Conservation (phyloP, 1,284 basidiomycete species). For the Cystobasidium slooffiae region DNA sequence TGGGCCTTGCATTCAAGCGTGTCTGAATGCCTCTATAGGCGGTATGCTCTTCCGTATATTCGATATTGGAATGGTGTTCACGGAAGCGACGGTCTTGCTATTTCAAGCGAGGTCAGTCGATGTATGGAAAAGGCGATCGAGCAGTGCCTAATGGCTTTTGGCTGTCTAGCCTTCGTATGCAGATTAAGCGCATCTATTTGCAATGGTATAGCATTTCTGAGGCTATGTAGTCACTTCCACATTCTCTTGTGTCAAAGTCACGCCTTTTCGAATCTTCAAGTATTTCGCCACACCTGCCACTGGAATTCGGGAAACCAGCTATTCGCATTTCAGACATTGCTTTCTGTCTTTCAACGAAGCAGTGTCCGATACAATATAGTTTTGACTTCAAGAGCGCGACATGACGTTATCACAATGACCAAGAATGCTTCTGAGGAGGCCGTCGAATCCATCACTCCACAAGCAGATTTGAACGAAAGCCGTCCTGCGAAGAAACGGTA, state of each 20-base stretch:
- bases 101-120: too few relatives aligned
- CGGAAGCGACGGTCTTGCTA: neutral
- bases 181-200: too few relatives aligned
- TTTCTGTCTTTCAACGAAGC: neutral
- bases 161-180: too few relatives aligned
- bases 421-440: neutral
- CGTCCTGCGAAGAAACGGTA: slow-evolving; percentile 24
- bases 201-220: too few relatives aligned
- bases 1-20: slow-evolving; percentile 34
- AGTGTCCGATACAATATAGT: too few relatives aligned
- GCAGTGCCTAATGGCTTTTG: too few relatives aligned
- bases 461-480: neutral
- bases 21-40: neutral
- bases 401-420: slow-evolving; percentile 1
- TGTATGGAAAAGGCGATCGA: too few relatives aligned
- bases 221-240: too few relatives aligned
- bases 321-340: neutral
- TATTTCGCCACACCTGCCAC: too few relatives aligned
- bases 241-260: too few relatives aligned
- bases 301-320: too few relatives aligned
- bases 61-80: neutral
- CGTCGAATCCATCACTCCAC: neutral
- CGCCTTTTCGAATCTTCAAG: too few relatives aligned
- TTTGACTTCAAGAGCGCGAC: neutral
- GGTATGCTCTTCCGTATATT: neutral